phyloP scores from a whole-genome alignment of 139 green algal genomes.

The Edaphochlamys debaryana region DNA sequence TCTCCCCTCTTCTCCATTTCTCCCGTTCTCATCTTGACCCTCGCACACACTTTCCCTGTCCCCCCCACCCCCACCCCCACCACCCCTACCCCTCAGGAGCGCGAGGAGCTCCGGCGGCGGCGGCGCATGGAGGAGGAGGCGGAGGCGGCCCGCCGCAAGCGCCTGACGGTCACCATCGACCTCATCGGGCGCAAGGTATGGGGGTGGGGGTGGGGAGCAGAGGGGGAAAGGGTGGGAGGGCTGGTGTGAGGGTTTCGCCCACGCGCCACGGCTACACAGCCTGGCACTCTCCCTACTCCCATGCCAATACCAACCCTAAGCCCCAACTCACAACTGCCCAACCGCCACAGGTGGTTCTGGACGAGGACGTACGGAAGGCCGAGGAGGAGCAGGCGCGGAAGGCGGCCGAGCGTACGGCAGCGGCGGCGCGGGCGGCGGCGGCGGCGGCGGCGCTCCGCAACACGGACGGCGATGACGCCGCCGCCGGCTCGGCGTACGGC shows the following conservation, averaged over 20 bases:
- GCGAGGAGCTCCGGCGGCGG: constrained; percentile 65
- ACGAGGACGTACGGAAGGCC: constrained; percentile 26
- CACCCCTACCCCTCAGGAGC: constrained; percentile 80
- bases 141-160: constrained; percentile 68
- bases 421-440: constrained; percentile 3
- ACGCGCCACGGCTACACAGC: no score
- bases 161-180: constrained; percentile 84
- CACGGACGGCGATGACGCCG: constrained; percentile 19
- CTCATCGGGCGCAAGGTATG: constrained; percentile 82
- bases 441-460: constrained; percentile 17
- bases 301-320: no score
- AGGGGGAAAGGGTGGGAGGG: not conserved
- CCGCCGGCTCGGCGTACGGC: not conserved
- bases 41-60: no score
- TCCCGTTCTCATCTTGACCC: no score
- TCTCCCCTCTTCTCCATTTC: no score
- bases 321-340: not conserved
- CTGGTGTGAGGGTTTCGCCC: not conserved
- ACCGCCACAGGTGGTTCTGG: constrained; percentile 21
- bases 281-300: no score
- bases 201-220: not conserved
- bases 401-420: not conserved
- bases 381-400: not conserved
- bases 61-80: no score
- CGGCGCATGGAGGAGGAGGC: constrained; percentile 61